A percentile compares a stretch with the other conserved stretches of the same genome.
Conservation (phyloP, 768 basidiomycete genomes). For the Fistulinella prunicolor region DNA sequence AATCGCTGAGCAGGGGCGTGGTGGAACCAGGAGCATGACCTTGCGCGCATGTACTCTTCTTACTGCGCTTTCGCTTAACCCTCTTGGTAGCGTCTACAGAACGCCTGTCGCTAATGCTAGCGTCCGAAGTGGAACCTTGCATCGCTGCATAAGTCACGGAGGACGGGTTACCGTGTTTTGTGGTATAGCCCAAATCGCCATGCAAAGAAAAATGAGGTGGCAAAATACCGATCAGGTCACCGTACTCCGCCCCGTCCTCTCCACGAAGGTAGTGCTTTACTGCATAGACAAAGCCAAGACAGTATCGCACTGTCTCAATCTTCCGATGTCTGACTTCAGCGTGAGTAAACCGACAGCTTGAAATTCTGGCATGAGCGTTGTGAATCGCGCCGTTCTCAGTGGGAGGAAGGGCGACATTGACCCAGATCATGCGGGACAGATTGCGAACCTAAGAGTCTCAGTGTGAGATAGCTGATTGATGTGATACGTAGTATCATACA, state of each 20-base stretch:
- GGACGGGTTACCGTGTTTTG: constrained; percentile 30
- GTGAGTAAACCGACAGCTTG: constrained; percentile 42
- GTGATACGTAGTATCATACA: constrained; percentile 29
- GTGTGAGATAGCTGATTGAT: neutral
- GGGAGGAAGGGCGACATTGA: constrained; percentile 68
- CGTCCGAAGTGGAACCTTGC: constrained; percentile 31
- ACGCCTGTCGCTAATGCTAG: constrained; percentile 17
- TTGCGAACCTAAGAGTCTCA: constrained; percentile 52
- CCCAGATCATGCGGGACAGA: constrained; percentile 75
- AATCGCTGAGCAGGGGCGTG: constrained; percentile 62
- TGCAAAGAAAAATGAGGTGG: constrained; percentile 57
- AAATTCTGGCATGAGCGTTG: constrained; percentile 51
- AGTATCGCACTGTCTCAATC: constrained; percentile 64
- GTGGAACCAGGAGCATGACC: constrained; percentile 31
- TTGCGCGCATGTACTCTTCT: constrained; percentile 38
- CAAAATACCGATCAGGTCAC: constrained; percentile 65
- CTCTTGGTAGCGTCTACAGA: constrained; percentile 60
- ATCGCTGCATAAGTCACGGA: constrained; percentile 43
- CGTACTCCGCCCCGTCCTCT: constrained; percentile 70
- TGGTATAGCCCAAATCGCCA: constrained; percentile 42
- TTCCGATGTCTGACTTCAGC: constrained; percentile 63
- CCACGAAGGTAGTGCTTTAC: constrained; percentile 80
- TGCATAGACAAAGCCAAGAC: constrained; percentile 69
- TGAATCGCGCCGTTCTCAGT: constrained; percentile 39
- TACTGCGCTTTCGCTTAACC: constrained; percentile 69